Conservation (phyloP, 2,329 filamentous ascomycete genomes). For the Polychaeton citri region DNA sequence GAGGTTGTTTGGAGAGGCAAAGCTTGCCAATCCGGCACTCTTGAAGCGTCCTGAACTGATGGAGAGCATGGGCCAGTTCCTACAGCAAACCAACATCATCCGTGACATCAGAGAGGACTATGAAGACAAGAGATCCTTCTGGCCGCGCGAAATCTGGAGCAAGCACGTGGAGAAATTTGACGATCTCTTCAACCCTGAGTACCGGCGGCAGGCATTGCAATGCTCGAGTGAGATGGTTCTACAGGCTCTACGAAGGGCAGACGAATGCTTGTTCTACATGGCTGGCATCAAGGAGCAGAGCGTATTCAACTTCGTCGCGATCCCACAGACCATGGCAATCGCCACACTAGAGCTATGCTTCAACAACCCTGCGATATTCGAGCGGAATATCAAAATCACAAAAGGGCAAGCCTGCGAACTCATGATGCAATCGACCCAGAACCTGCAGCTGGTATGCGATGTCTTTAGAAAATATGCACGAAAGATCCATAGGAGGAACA, state of each 20-base stretch:
- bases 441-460: slow-evolving; percentile 66
- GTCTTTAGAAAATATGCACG: slow-evolving; percentile 67
- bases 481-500: slow-evolving; percentile 85
- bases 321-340: slow-evolving; percentile 95
- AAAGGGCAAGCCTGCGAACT: slow-evolving; percentile 85
- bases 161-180: slow-evolving; percentile 85
- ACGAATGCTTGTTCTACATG: slow-evolving; percentile 97
- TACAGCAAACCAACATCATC: slow-evolving; percentile 98
- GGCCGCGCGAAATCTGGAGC: slow-evolving; percentile 92
- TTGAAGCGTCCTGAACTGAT: slow-evolving; percentile 66
- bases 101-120: slow-evolving; percentile 87
- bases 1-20: slow-evolving; percentile 72
- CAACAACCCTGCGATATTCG: slow-evolving; percentile 75
- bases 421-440: slow-evolving; percentile 89
- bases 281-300: slow-evolving; percentile 89
- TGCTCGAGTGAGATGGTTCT: slow-evolving; percentile 92
- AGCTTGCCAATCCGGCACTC: slow-evolving; percentile 75
- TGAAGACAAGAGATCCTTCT: slow-evolving; percentile 79
- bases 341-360: slow-evolving; percentile 86
- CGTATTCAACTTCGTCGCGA: slow-evolving; percentile 97
- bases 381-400: slow-evolving; percentile 87
- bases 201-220: slow-evolving; percentile 64
- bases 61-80: slow-evolving; percentile 92
- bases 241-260: slow-evolving; percentile 70
- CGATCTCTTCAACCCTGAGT: slow-evolving; percentile 73